Conservation (phyloP, 2,329 filamentous ascomycete species). For the Colletotrichum coccodes region DNA sequence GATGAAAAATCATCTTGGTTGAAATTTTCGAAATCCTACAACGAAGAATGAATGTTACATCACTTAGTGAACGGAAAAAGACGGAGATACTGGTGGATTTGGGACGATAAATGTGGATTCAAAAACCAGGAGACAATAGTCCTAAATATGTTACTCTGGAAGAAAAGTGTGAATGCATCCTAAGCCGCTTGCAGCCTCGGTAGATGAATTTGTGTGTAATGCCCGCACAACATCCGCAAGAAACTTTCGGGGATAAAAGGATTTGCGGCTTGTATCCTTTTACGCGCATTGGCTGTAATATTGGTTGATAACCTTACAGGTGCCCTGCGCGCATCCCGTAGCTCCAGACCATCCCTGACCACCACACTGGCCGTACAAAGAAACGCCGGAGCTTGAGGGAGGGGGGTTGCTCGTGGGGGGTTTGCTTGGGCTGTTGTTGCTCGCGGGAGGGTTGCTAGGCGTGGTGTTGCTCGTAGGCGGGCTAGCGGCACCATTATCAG, state of each 20-base stretch:
- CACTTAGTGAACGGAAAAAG: too few species aligned
- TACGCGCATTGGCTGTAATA: slow-evolving; percentile 32
- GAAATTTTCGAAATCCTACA: too few species aligned
- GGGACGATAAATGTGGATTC: too few species aligned
- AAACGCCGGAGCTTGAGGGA: slow-evolving; percentile 16
- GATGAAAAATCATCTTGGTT: too few species aligned
- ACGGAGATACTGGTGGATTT: too few species aligned
- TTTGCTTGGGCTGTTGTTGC: neutral
- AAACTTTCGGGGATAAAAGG: neutral
- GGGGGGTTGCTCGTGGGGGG: neutral
- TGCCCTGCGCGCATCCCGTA: slow-evolving; percentile 38
- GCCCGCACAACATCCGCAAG: neutral
- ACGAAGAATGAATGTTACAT: too few species aligned
- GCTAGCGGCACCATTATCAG: neutral
- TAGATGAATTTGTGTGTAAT: neutral
- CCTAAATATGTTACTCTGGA: neutral
- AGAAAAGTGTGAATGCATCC: neutral
- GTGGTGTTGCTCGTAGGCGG: neutral
- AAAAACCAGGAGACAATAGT: too few species aligned
- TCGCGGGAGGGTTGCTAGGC: neutral
- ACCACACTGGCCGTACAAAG: slow-evolving; percentile 36
- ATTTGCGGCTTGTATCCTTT: neutral
- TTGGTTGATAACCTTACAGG: slow-evolving; percentile 38
- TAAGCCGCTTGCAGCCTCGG: neutral
- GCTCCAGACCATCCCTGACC: slow-evolving; percentile 38